Conservation (phyloP, 805 yeast species). For the Komagataella pastoris region DNA sequence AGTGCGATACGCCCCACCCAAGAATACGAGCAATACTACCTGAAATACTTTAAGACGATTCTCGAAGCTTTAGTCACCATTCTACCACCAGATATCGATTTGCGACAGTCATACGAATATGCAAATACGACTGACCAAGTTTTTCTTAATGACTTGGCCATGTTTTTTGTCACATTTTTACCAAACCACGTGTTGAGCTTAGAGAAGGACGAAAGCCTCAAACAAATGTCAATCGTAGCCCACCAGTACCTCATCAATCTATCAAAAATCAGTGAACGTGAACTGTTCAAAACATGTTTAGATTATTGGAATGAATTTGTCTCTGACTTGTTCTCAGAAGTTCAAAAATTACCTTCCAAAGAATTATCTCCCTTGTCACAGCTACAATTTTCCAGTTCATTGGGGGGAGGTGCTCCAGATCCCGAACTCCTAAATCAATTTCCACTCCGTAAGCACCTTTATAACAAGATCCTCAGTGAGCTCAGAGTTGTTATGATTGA, state of each 20-base stretch:
- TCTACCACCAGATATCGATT: conserved; percentile 61
- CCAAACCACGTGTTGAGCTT: conserved; percentile 55
- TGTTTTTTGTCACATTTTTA: conserved; percentile 80
- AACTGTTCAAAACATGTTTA: conserved; percentile 85
- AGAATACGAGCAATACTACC: conserved; percentile 39
- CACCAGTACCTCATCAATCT: conserved; percentile 75
- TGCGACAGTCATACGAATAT: conserved; percentile 54
- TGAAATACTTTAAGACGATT: conserved; percentile 55
- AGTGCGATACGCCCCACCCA: conserved; percentile 51
- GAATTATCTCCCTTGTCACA: conserved; percentile 72
- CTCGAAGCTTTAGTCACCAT: conserved; percentile 56
- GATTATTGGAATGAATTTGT: conserved; percentile 92
- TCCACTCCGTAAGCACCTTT: conserved; percentile 79
- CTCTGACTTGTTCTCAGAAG: conserved; percentile 70
- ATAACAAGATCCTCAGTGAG: conserved; percentile 65
- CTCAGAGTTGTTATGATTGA: conserved; percentile 90
- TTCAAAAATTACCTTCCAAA: conserved; percentile 61
- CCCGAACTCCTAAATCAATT: conserved; percentile 66
- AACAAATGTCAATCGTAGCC: conserved; percentile 43
- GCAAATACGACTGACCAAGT: conserved; percentile 84
- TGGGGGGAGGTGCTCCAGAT: conserved; percentile 72
- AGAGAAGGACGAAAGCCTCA: conserved; percentile 42
- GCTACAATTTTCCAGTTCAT: conserved; percentile 28
- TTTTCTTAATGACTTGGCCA: conserved; percentile 86
- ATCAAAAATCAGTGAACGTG: conserved; percentile 89